phyloP scores from a whole-genome alignment of 345 rosid genomes.

The Balakata baccata region DNA sequence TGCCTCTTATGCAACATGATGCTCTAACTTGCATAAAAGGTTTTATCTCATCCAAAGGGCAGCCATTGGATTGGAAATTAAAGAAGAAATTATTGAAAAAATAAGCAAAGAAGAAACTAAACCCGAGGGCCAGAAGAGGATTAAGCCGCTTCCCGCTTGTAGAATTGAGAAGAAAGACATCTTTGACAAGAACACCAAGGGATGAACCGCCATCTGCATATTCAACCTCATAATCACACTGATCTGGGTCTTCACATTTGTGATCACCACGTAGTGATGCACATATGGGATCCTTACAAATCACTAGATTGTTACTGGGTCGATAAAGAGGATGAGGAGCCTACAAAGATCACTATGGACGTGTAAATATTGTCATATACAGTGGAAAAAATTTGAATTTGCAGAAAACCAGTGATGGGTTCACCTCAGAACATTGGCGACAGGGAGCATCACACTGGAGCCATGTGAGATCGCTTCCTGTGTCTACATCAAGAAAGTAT shows the following conservation, averaged over 20 bases:
- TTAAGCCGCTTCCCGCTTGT: constrained; percentile 48
- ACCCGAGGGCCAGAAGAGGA: constrained; percentile 83
- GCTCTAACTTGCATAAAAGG: neutral
- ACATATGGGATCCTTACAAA: constrained; percentile 71
- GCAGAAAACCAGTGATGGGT: neutral
- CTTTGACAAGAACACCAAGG: constrained; percentile 81
- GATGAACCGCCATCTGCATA: constrained; percentile 96
- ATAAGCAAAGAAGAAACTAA: constrained; percentile 11
- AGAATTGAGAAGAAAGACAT: constrained; percentile 58
- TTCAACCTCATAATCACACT: constrained; percentile 87
- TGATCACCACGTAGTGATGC: constrained; percentile 60
- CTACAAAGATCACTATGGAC: constrained; percentile 33
- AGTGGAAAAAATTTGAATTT: neutral
- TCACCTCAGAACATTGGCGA: constrained; percentile 57
- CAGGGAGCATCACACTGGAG: constrained; percentile 93
- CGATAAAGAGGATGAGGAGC: constrained; percentile 84
- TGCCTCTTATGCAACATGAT: neutral
- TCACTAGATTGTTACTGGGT: constrained; percentile 65
- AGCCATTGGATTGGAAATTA: neutral
- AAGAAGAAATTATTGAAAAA: neutral
- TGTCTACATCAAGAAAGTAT: constrained; percentile 84
- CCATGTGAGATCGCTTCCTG: constrained; percentile 98
- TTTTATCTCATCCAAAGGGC: neutral
- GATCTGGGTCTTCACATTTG: constrained; percentile 53
- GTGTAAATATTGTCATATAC: neutral